A percentile compares a stretch with the other conserved stretches of the same genome.
Evolutionary conservation across 2,329 filamentous ascomycete genomes (phyloP).

Genomic region (Sclerotinia spermophila): DNA sequence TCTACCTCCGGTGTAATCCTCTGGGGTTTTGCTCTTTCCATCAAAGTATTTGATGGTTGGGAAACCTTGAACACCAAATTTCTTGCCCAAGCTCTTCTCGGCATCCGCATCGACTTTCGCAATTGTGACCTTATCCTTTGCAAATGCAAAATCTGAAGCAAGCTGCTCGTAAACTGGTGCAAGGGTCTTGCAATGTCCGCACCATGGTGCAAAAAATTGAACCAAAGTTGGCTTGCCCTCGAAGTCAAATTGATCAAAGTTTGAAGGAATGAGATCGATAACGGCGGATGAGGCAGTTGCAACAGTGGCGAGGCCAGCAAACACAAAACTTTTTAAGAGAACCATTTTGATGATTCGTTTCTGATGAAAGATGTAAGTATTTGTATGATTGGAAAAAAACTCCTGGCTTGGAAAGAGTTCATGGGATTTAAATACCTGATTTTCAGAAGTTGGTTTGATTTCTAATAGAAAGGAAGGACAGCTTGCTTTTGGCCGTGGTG

Average conservation of each 20-base stretch:
- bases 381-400: neutral
- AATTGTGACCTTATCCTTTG: slow-evolving; percentile 72
- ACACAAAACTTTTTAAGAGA: slow-evolving; percentile 56
- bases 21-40: slow-evolving; percentile 81
- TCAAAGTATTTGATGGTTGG: slow-evolving; percentile 98
- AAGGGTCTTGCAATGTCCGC: slow-evolving; percentile 97
- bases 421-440: slow-evolving; percentile 10
- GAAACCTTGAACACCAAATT: slow-evolving; percentile 89
- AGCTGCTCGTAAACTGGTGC: slow-evolving; percentile 95
- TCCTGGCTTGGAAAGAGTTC: neutral
- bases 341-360: slow-evolving; percentile 31
- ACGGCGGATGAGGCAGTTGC: slow-evolving; percentile 69
- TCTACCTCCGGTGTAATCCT: slow-evolving; percentile 81
- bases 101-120: slow-evolving; percentile 95
- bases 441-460: slow-evolving; percentile 12
- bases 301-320: slow-evolving; percentile 46
- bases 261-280: slow-evolving; percentile 80
- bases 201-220: slow-evolving; percentile 99
- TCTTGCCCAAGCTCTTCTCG: slow-evolving; percentile 77
- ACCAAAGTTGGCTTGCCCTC: slow-evolving; percentile 94
- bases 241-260: slow-evolving; percentile 88
- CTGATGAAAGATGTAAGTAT: slow-evolving; percentile 5
- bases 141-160: slow-evolving; percentile 67
- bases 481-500: slow-evolving; percentile 9
- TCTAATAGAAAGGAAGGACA: slow-evolving; percentile 13